Conservation (phyloP, 2,329 filamentous ascomycete genomes). For the Pseudogymnoascus sp. region DNA sequence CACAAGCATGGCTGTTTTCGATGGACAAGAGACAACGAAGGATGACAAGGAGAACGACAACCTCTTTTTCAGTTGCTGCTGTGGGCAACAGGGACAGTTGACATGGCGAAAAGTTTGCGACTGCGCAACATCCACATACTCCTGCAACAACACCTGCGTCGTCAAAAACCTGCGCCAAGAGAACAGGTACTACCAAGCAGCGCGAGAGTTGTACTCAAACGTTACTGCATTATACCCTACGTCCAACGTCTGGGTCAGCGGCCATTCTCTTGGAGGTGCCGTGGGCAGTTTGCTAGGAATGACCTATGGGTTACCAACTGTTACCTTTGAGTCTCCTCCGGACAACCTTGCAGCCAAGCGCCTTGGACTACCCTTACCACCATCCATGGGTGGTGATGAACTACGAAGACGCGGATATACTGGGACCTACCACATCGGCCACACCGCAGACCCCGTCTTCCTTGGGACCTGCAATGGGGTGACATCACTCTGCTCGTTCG, state of each 20-base stretch:
- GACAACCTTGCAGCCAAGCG: slow-evolving; percentile 80
- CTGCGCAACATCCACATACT: slow-evolving; percentile 78
- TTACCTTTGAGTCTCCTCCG: slow-evolving; percentile 88
- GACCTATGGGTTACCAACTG: slow-evolving; percentile 82
- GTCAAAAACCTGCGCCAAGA: slow-evolving; percentile 65
- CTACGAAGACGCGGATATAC: slow-evolving; percentile 66
- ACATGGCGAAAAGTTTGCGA: slow-evolving; percentile 90
- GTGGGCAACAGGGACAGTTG: slow-evolving; percentile 83
- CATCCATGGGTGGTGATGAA: slow-evolving; percentile 55
- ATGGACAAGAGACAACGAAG: slow-evolving; percentile 92
- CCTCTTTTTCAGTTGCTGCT: slow-evolving; percentile 95
- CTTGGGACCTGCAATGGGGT: slow-evolving; percentile 90
- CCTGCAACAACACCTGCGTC: slow-evolving; percentile 89
- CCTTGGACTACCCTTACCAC: slow-evolving; percentile 77
- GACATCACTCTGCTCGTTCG: slow-evolving; percentile 78
- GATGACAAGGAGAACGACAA: slow-evolving; percentile 99
- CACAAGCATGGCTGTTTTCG: slow-evolving; percentile 81
- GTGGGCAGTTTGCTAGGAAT: slow-evolving; percentile 81
- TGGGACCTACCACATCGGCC: slow-evolving; percentile 82
- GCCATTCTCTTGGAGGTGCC: slow-evolving; percentile 86
- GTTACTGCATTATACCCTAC: slow-evolving; percentile 81
- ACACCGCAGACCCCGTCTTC: slow-evolving; percentile 90
- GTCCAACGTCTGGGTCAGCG: slow-evolving; percentile 78
- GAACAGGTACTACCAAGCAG: slow-evolving; percentile 85
- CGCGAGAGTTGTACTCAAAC: slow-evolving; percentile 83